Conservation (phyloP, 2,329 filamentous ascomycete species). For the Madurella fahalii region DNA sequence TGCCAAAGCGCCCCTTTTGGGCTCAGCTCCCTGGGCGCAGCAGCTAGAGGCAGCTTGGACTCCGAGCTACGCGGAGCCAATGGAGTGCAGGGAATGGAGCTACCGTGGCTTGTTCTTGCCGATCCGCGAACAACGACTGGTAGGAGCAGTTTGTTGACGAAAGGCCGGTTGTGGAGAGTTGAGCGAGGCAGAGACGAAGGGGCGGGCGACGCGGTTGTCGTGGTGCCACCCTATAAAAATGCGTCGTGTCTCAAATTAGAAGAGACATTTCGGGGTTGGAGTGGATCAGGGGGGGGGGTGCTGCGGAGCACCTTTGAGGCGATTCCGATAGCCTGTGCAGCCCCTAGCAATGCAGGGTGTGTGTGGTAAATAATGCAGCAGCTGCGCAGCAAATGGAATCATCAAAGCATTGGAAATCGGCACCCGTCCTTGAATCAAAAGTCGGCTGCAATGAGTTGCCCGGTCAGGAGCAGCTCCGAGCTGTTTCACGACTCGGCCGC, state of each 20-base stretch:
- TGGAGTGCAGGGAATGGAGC: background rate
- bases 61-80: background rate
- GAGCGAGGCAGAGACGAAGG: slow-evolving; percentile 4
- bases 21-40: background rate
- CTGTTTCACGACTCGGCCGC: slow-evolving; percentile 9
- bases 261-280: slow-evolving; percentile 22
- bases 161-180: slow-evolving; percentile 5
- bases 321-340: slow-evolving; percentile 1
- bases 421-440: background rate
- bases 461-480: background rate
- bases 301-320: slow-evolving; percentile 13
- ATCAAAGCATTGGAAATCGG: too few species aligned
- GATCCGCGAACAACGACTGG: background rate
- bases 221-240: slow-evolving; percentile 25
- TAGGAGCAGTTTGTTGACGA: background rate
- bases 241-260: slow-evolving; percentile 26
- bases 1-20: slow-evolving; percentile 6
- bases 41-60: background rate
- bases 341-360: background rate
- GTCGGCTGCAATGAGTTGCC: slow-evolving; percentile 1
- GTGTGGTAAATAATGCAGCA: background rate
- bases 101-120: background rate
- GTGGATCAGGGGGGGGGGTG: slow-evolving; percentile 21
- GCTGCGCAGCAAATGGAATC: too few species aligned
- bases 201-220: slow-evolving; percentile 13